These are phyloP conservation scores for Kodamaea sp. DNA, from an alignment of 1,139 yeast genomes.

Conservation along the genomic window DNA sequence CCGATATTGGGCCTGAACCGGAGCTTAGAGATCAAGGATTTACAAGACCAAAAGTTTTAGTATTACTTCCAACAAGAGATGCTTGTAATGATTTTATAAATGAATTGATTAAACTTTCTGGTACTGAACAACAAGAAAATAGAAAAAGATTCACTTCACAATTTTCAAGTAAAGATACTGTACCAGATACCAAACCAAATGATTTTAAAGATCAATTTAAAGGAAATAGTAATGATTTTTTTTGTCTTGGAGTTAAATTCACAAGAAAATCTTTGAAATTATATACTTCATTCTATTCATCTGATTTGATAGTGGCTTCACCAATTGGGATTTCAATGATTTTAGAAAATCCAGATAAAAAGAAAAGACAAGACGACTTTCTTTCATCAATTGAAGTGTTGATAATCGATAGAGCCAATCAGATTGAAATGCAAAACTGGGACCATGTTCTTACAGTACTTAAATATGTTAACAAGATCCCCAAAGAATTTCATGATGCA, in stretches of 20 bases:
- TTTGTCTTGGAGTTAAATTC: slow-evolving; percentile 82
- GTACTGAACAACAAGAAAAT: slow-evolving; percentile 75
- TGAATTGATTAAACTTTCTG: slow-evolving; percentile 58
- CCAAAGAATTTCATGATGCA: slow-evolving; percentile 73
- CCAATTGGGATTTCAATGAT: slow-evolving; percentile 88
- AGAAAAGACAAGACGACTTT: slow-evolving; percentile 63
- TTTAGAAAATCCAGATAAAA: slow-evolving; percentile 60
- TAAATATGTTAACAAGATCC: slow-evolving; percentile 70
- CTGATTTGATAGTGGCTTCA: slow-evolving; percentile 86
- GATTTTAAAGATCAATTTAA: slow-evolving; percentile 77
- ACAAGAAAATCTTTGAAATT: slow-evolving; percentile 84
- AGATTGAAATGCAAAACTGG: slow-evolving; percentile 92
- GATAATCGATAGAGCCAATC: slow-evolving; percentile 79
- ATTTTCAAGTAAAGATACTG: slow-evolving; percentile 55
- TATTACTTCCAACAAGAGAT: slow-evolving; percentile 81
- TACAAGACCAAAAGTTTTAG: slow-evolving; percentile 84
- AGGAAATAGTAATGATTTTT: slow-evolving; percentile 91
- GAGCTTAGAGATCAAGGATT: slow-evolving; percentile 92
- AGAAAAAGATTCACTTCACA: slow-evolving; percentile 70
- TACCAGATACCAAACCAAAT: slow-evolving; percentile 64
- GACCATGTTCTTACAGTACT: slow-evolving; percentile 73
- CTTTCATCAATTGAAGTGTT: slow-evolving; percentile 83
- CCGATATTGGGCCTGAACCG: slow-evolving; percentile 39
- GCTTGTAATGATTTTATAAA: slow-evolving; percentile 71
- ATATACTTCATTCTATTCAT: slow-evolving; percentile 77